Base-by-base conservation (phyloP, 805 yeast genomes). In the Candida multigemmis region DNA sequence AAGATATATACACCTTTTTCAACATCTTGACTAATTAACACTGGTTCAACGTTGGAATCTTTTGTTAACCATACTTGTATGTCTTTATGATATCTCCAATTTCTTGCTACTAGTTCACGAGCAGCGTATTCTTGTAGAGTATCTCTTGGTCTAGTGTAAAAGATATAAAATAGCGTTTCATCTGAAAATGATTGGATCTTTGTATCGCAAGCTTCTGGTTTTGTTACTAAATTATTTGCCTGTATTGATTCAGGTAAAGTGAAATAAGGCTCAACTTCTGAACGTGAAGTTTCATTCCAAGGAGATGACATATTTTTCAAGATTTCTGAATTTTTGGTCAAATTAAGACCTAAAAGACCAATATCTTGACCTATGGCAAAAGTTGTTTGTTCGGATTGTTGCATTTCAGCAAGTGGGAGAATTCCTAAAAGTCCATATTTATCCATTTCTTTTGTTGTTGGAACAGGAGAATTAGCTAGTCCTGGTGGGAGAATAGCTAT, bases 1-100 rank as follows among this genome's bases (percentile, higher is more conserved):
- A 91, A 89, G 14, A 87, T 77, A 49, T 91, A 91, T 7, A 86
- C 76, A 1, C 98, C 97, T 35, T 89, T 71, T 56, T 91, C 98
- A 30, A 87, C 84, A 31, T 82, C 89, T 19, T 78, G 79, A 18
- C 80, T 72, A 12, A 62, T 56, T 33, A 85, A 83, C 10, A 83
- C 71, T 1, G 96, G 96, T 51, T 89, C 97, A 35, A 77, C 76
- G 42, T 74, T 73, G 16, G 94, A 82, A 44, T 86, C 96, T 53
- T 91, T 91, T 8, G 98, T 91, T 33, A 91, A 60, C 98, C 98
- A 91, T 27, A 91, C 86, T 58, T 87, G 93, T 31, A 91, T 69
- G 35, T 85, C 94, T 56, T 86, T 89, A 56, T 91, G 98, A 47
- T 83, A 91, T 40, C 97, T 71, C 99, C 99, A 91, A 56, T 89